These are phyloP conservation scores for Tubosaeta sp. DNA, from an alignment of 768 basidiomycete genomes.

Conservation along the genomic window DNA sequence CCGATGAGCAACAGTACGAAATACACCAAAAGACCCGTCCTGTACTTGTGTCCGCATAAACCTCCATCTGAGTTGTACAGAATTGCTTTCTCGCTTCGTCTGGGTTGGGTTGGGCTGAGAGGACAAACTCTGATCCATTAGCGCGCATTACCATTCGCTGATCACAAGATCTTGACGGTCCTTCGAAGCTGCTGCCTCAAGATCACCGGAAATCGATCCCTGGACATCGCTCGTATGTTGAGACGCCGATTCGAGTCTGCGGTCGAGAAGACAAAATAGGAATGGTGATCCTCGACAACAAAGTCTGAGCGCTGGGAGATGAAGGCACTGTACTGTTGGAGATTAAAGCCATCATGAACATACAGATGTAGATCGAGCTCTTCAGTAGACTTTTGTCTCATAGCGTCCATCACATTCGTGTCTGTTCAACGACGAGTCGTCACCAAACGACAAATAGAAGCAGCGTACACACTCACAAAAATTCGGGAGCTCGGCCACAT, in stretches of 20 bases:
- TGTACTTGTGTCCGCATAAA: conserved; percentile 51
- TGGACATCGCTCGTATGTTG: conserved; percentile 40
- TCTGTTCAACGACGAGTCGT: conserved; percentile 4
- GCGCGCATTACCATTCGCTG: conserved; percentile 50
- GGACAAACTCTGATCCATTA: conserved; percentile 46
- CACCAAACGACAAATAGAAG: neutral
- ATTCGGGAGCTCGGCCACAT: conserved; percentile 42
- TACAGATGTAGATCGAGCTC: conserved; percentile 52
- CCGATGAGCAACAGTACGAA: conserved; percentile 11
- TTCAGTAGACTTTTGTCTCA: conserved; percentile 18
- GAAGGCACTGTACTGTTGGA: conserved; percentile 32
- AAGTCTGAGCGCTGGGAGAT: conserved; percentile 53
- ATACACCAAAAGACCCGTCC: conserved; percentile 73
- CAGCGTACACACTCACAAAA: conserved; percentile 22
- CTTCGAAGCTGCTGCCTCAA: conserved; percentile 23
- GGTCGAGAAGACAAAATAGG: conserved; percentile 64
- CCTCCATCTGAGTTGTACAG: conserved; percentile 54
- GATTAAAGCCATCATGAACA: conserved; percentile 66
- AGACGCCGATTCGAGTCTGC: conserved; percentile 45
- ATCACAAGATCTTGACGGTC: conserved; percentile 43
- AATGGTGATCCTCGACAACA: conserved; percentile 70
- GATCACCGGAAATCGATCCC: conserved; percentile 10
- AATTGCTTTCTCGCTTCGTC: conserved; percentile 45
- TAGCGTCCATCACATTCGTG: conserved; percentile 18
- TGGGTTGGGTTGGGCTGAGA: conserved; percentile 43